phyloP scores from a whole-genome alignment of 1,284 basidiomycete species.

The Puccinia coronata region DNA sequence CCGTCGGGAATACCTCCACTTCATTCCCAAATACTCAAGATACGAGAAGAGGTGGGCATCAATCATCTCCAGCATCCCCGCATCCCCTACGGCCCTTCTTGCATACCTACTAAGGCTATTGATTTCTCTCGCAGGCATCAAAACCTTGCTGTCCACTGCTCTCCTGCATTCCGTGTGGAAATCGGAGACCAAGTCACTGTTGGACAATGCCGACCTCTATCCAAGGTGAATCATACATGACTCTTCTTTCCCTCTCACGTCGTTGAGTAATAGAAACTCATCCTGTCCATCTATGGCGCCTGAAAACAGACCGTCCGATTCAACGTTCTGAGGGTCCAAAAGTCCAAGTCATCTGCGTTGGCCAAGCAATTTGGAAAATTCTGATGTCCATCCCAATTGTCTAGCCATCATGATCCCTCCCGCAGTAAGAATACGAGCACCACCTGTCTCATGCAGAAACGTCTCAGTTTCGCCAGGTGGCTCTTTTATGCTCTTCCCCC shows the following conservation, averaged over 20 bases:
- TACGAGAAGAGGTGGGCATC: slow-evolving; percentile 63
- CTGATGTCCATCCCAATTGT: slow-evolving; percentile 10
- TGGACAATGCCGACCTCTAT: slow-evolving; percentile 98
- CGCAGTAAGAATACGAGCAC: not conserved
- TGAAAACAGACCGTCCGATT: slow-evolving; percentile 40
- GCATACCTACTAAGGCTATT: not conserved
- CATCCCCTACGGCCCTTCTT: slow-evolving; percentile 77
- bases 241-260: not conserved
- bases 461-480: not conserved
- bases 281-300: not conserved
- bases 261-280: not conserved
- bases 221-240: slow-evolving; percentile 65
- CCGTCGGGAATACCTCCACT: slow-evolving; percentile 94
- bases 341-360: slow-evolving; percentile 44
- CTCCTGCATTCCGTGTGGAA: slow-evolving; percentile 94
- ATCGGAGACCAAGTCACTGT: slow-evolving; percentile 91
- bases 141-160: slow-evolving; percentile 95
- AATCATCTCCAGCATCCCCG: slow-evolving; percentile 58
- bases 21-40: slow-evolving; percentile 90
- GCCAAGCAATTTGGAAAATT: slow-evolving; percentile 50
- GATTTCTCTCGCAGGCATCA: slow-evolving; percentile 67
- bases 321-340: slow-evolving; percentile 45
- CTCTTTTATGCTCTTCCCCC: not conserved
- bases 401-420: not conserved
- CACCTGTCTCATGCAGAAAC: not conserved